A percentile compares a stretch with the other conserved stretches of the same genome.
phyloP scores from a whole-genome alignment of 768 basidiomycete species.

The Calocera cornea region DNA sequence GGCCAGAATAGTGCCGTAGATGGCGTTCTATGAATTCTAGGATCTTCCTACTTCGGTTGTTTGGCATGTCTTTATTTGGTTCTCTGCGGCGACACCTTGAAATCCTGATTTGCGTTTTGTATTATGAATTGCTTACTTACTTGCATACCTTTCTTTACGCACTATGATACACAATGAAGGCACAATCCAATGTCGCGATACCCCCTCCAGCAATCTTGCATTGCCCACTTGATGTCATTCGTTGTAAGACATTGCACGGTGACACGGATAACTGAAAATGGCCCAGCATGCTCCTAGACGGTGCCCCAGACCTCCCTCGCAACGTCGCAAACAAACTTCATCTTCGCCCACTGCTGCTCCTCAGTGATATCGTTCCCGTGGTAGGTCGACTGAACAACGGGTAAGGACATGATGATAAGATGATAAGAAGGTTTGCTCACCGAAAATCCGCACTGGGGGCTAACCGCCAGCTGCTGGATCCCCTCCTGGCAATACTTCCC shows the following conservation, averaged over 20 bases:
- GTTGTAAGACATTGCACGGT: too few relatives aligned
- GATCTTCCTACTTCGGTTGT: background rate
- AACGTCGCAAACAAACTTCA: background rate
- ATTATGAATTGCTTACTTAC: background rate
- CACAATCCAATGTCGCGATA: too few relatives aligned
- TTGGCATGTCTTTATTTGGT: background rate
- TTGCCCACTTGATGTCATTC: too few relatives aligned
- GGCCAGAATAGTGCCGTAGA: background rate
- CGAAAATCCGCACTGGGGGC: slow-evolving; percentile 5
- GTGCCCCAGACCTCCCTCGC: slow-evolving; percentile 1
- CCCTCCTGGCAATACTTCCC: background rate
- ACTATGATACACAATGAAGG: background rate
- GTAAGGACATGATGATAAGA: background rate
- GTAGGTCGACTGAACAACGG: background rate
- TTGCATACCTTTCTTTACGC: background rate
- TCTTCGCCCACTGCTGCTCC: slow-evolving; percentile 3
- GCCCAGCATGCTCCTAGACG: too few relatives aligned
- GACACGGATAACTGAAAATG: too few relatives aligned
- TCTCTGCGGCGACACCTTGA: background rate
- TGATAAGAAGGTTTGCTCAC: background rate
- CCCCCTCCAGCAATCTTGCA: too few relatives aligned
- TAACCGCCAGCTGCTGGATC: background rate
- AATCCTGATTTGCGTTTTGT: background rate
- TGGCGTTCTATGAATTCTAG: too few relatives aligned
- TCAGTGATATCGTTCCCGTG: background rate